These are phyloP conservation scores for Rhizophora apiculata DNA, from an alignment of 345 rosid genomes.

Conservation along the genomic window DNA sequence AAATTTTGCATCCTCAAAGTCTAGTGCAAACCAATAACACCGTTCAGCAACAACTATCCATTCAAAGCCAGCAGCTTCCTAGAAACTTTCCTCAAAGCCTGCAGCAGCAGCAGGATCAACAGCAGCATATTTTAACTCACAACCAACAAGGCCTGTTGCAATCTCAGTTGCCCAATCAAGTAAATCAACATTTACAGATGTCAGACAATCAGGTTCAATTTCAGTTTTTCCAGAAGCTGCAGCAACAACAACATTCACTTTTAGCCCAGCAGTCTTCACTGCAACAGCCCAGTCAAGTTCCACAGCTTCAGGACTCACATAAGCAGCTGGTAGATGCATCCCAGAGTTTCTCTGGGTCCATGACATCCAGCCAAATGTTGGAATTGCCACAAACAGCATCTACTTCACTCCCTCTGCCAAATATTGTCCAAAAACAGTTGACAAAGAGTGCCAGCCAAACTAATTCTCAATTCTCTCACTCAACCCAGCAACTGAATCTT, in stretches of 20 bases:
- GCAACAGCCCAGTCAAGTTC: conserved; percentile 44
- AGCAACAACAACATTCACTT: conserved; percentile 55
- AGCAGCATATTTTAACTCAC: conserved; percentile 36
- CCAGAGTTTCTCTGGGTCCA: conserved; percentile 48
- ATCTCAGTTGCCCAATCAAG: conserved; percentile 43
- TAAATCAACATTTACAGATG: conserved; percentile 42
- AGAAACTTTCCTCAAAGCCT: conserved; percentile 47
- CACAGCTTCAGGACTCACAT: conserved; percentile 51
- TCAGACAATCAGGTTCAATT: conserved; percentile 54
- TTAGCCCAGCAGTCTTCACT: conserved; percentile 42
- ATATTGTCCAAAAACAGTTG: conserved; percentile 37
- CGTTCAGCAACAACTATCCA: conserved; percentile 46
- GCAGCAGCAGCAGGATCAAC: conserved; percentile 49
- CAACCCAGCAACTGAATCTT: conserved; percentile 35
- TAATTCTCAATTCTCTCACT: conserved; percentile 38
- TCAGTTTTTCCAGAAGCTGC: conserved; percentile 78
- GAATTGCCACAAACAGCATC: conserved; percentile 45
- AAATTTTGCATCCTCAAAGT: conserved; percentile 47
- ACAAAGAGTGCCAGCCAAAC: conserved; percentile 32
- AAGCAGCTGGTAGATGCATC: conserved; percentile 50
- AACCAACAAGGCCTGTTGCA: conserved; percentile 43
- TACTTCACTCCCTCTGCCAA: conserved; percentile 39
- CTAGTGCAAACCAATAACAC: conserved; percentile 33
- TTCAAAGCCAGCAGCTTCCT: conserved; percentile 42
- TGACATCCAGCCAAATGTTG: conserved; percentile 34